A percentile compares a stretch with the other conserved stretches of the same genome.
These are phyloP conservation scores for Fraxinus latifolia DNA, from an alignment of 305 asterid species.

Conservation along the genomic window DNA sequence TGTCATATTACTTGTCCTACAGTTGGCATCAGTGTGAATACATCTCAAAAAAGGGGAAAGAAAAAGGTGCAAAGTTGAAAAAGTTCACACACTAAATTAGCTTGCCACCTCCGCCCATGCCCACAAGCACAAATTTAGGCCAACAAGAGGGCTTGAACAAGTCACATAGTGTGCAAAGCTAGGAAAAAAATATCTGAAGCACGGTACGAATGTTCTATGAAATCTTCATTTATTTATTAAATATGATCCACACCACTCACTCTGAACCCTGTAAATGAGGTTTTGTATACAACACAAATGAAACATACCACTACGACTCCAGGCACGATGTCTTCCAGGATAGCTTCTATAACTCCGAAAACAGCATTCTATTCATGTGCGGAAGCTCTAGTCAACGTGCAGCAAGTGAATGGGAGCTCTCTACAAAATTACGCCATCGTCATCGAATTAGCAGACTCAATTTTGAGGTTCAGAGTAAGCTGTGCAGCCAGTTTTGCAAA, in stretches of 20 bases:
- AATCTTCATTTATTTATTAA: constrained; percentile 6
- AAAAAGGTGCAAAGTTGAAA: not conserved
- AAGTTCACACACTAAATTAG: not conserved
- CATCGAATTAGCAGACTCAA: not conserved
- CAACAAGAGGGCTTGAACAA: not conserved
- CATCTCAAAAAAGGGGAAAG: not conserved
- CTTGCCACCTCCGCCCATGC: not conserved
- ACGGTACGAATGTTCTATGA: constrained; percentile 2
- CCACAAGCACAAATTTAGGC: not conserved
- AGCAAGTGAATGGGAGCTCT: constrained; percentile 13
- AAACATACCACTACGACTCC: not conserved
- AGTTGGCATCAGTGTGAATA: not conserved
- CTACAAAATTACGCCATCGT: not conserved
- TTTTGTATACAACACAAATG: constrained; percentile 21
- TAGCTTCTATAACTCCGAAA: not conserved
- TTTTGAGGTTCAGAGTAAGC: not conserved
- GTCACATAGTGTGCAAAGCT: not conserved
- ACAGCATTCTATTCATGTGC: not conserved
- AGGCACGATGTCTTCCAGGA: constrained; percentile 12
- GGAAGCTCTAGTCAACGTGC: not conserved
- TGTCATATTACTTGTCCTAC: not conserved
- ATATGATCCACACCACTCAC: constrained; percentile 7
- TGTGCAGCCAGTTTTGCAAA: not conserved
- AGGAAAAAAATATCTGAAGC: constrained; percentile 13
- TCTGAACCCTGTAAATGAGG: not conserved